Base-by-base conservation (phyloP, 2,329 filamentous ascomycete genomes). In the Monilinia polystroma region DNA sequence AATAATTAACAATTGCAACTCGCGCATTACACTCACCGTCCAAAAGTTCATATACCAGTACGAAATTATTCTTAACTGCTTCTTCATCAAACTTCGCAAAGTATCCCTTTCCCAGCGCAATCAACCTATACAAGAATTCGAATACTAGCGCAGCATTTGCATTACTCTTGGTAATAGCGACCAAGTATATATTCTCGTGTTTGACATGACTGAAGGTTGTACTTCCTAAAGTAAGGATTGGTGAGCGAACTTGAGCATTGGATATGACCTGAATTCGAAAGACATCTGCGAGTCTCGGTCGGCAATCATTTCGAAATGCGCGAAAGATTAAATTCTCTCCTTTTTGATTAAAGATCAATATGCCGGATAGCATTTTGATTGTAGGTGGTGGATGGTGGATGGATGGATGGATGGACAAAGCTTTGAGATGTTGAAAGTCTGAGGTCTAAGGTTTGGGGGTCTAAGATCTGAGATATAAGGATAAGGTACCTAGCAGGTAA, bases 161-260 rank as follows among this genome's bases (percentile, higher is more conserved):
- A 80, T 99, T 99, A 82, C 93, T 97, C 83, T 98, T 99, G 67
- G 93, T 98, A 74, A 99, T 91, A 23, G 94, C 95, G 66, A 98
- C 94, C 73, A 99, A 81, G 79, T 98, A 99, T 77, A 99, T 97
- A 79, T 99, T 99, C 78, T 99, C 95, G 81, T 97, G 94, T 79
- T 97, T 97, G 80, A 99, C 94, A 88, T 99, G 95, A 83, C 93
- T 97, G 80, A 99, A 99, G 57, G 96, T 99, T 66, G 95, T 99
- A 78, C 92, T 97, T 71, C 96, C 95, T 67, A 99, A 87, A 5
- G 95, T 99, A 74, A 99, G 84, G 80, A 99, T 98, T 68, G 95
- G 95, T 72, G 95, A 98, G 73, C 96, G 92, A 68, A 99, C 95
- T 79, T 97, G 93, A 64, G 95, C 90, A 79, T 99, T 99, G 74